A percentile compares a stretch with the other conserved stretches of the same genome.
These are phyloP conservation scores for Colletotrichum somersetense DNA, from an alignment of 2,329 filamentous ascomycete genomes.

Conservation along the genomic window DNA sequence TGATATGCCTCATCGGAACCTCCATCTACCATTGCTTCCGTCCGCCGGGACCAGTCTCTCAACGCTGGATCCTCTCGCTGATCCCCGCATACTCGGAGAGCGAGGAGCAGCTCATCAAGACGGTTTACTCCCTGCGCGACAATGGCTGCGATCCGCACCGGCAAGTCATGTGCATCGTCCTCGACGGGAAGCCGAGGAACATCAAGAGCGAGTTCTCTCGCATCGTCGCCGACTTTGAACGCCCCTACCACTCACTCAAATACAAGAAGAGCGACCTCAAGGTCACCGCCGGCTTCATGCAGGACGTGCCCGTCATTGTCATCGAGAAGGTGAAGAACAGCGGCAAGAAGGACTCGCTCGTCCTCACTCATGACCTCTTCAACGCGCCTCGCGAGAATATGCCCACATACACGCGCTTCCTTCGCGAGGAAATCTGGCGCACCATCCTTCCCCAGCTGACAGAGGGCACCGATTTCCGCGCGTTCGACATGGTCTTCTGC, in stretches of 20 bases:
- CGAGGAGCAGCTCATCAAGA: constrained; percentile 27
- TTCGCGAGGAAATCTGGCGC: constrained; percentile 17
- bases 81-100: constrained; percentile 28
- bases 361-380: constrained; percentile 27
- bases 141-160: constrained; percentile 18
- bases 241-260: constrained; percentile 28
- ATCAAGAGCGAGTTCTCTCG: constrained; percentile 26
- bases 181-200: constrained; percentile 20
- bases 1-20: constrained; percentile 8
- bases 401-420: constrained; percentile 17
- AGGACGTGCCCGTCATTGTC: constrained; percentile 26
- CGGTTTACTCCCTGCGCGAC: constrained; percentile 24
- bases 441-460: constrained; percentile 1
- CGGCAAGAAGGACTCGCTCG: constrained; percentile 26
- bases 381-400: constrained; percentile 15
- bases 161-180: constrained; percentile 26
- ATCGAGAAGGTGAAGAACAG: constrained; percentile 23
- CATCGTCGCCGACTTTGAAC: constrained; percentile 18
- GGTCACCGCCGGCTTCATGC: constrained; percentile 27
- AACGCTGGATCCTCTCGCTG: constrained; percentile 22
- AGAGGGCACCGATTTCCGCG: constrained; percentile 12
- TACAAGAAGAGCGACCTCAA: constrained; percentile 17
- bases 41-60: constrained; percentile 16
- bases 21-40: constrained; percentile 20
- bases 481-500: constrained; percentile 27